Base-by-base conservation (phyloP, 2,329 filamentous ascomycete genomes). In the Alternaria brassicicola region DNA sequence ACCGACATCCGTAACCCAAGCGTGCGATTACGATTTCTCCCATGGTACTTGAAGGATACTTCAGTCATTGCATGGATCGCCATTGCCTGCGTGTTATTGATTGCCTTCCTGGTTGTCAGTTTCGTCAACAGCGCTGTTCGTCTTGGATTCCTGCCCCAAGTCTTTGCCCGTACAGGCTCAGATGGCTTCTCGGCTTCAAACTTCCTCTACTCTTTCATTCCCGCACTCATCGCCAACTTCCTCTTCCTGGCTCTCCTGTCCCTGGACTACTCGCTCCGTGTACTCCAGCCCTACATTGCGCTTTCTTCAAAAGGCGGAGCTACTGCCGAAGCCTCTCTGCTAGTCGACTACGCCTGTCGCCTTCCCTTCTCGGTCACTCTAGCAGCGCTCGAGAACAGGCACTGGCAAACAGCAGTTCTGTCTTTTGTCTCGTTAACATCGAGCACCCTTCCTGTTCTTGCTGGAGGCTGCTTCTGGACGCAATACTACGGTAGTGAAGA, bases 141-240 rank as follows among this genome's bases (percentile, higher is more conserved):
- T 35, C 75, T 82, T 7, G 93, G 93, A 8, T 97, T 96, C 75
- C 76, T 83, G 6, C 92, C 93, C 2, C 80, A 83, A 6, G 80
- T 97, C 1, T 79, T 82, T 9, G 87, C 89, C 0, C 80, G 82
- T 3, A 86, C 91, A 1, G 80, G 84, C 3, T 69, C 78, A 0
- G 67, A 70, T 25, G 91, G 89, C 17, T 97, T 96, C 77, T 96
- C 92, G 1, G 82, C 91, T 0, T 91, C 92, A 48, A 92, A 97
- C 77, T 97, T 97, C 78, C 79, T 97, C 49, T 97, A 93, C 80
- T 87, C 86, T 60, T 92, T 93, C 76, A 55, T 93, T 21, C 90
- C 91, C 0, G 86, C 88, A 3, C 66, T 90, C 0, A 72, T 93
- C 26, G 91, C 88, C 4, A 85, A 88, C 69, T 65, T 90, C 15